Evolutionary conservation across 345 rosid genomes (phyloP).

Genomic region (Hibiscus tridactylites): DNA sequence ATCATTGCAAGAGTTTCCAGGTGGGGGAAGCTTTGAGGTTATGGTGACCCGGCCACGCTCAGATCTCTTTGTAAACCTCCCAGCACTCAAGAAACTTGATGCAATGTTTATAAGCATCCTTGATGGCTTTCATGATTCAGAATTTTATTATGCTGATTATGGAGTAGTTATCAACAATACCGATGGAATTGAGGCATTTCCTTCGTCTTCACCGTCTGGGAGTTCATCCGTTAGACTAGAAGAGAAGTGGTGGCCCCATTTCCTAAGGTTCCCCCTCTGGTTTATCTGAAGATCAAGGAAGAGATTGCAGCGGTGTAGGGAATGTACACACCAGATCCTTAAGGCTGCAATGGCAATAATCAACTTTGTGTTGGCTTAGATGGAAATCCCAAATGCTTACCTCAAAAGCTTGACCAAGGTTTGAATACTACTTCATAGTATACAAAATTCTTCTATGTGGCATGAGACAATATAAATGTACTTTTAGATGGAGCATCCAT

Average conservation of each 20-base stretch:
- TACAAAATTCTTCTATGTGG: not conserved
- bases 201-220: constrained; percentile 33
- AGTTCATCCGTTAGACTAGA: constrained; percentile 69
- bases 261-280: constrained; percentile 75
- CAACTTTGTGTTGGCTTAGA: constrained; percentile 74
- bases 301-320: constrained; percentile 68
- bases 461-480: not conserved
- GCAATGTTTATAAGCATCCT: constrained; percentile 76
- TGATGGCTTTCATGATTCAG: constrained; percentile 55
- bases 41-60: constrained; percentile 81
- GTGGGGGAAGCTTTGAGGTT: constrained; percentile 83
- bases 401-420: constrained; percentile 88
- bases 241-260: constrained; percentile 87
- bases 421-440: not conserved
- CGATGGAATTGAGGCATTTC: constrained; percentile 32
- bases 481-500: not conserved
- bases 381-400: constrained; percentile 85
- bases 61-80: constrained; percentile 74
- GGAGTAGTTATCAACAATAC: constrained; percentile 56
- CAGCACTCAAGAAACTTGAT: constrained; percentile 93
- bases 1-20: constrained; percentile 74
- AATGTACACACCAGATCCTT: constrained; percentile 80
- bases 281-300: constrained; percentile 65
- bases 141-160: constrained; percentile 83
- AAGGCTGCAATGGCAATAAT: constrained; percentile 99